Base-by-base conservation (phyloP, 2,329 filamentous ascomycete genomes). In the Lecanicillium sp. region DNA sequence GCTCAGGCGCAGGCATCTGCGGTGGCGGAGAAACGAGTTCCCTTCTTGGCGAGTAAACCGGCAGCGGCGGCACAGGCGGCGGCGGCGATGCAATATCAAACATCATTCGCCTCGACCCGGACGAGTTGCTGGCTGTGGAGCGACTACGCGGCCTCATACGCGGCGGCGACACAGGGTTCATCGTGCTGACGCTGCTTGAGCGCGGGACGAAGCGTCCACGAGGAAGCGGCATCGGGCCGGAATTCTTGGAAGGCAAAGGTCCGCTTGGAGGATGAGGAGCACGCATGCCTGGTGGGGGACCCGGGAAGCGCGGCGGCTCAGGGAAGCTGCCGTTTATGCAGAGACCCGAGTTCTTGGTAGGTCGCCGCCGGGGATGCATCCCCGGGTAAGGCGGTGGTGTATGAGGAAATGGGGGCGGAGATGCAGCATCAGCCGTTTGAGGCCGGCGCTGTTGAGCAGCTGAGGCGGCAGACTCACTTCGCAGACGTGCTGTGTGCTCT, bases 251-350 rank as follows among this genome's bases (percentile, higher is more conserved):
- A 3, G 37, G 11, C 16, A 33, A 36, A 3, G 34, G 29, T 6
- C 70, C 65, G 35, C 73, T 71, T 33, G 64, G 66, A 43, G 70
- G 68, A 29, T 59, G 60, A 9, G 39, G 30, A 1, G 34, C n/a
- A 9, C 29, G 39, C 12, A 12, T 17, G 11, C 34, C 30, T 4
- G 29, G 29, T 9, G 22, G 7, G 13, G 36, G 33, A 37, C 33
- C 33, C 1, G 34, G 34, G 38, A 64, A 58, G 51, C 71, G 70
- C 55, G 80, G 68, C 14, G 80, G 80, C 44, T 83, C 79, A 35
- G 71, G 67, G 51, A 80, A 83, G 35, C 68, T 65, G 0, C 78
- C 51, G 27, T 48, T 79, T 29, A 87, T 67, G 50, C 85, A 83
- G 20, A 88, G 60, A 11, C 22, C 22, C 5, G 88, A 67, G 2